These are phyloP conservation scores for Yarrowia sp. DNA, from an alignment of 805 yeast species.

Conservation along the genomic window DNA sequence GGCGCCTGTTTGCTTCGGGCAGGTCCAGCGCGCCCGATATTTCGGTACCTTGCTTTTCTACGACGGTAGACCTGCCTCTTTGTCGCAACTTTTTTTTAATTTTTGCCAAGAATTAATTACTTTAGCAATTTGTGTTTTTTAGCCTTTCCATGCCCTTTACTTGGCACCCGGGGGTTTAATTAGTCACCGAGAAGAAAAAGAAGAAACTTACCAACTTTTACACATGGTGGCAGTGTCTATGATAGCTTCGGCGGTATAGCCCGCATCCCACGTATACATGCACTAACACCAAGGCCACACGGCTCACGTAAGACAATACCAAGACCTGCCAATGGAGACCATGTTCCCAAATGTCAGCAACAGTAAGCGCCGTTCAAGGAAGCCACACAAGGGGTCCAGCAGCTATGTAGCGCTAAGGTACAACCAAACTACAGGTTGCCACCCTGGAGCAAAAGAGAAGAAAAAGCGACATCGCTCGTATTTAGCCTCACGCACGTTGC, in stretches of 20 bases:
- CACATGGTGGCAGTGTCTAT: background rate
- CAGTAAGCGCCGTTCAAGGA: background rate
- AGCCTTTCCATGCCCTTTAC: background rate
- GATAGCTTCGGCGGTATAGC: background rate
- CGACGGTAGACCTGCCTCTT: background rate
- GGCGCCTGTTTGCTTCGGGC: background rate
- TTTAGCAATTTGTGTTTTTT: background rate
- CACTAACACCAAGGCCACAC: background rate
- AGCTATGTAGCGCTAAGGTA: too few relatives aligned
- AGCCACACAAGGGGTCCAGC: too few relatives aligned
- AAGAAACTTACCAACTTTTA: background rate
- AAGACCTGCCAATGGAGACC: too few relatives aligned
- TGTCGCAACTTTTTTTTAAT: background rate
- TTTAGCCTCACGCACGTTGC: conserved; percentile 14
- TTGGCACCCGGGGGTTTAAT: conserved; percentile 13
- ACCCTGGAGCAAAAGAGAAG: too few relatives aligned
- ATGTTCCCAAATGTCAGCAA: background rate
- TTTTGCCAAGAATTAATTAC: conserved; percentile 1
- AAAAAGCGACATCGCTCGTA: too few relatives aligned
- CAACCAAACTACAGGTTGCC: too few relatives aligned
- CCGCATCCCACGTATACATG: too few relatives aligned
- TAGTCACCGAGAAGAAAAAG: background rate
- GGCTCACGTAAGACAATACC: too few relatives aligned
- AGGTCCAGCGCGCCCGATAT: background rate
- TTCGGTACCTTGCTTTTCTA: background rate